A percentile compares a stretch with the other conserved stretches of the same genome.
phyloP scores from a whole-genome alignment of 495 filamentous ascomycete genomes.

The Hypomontagnella monticulosa region DNA sequence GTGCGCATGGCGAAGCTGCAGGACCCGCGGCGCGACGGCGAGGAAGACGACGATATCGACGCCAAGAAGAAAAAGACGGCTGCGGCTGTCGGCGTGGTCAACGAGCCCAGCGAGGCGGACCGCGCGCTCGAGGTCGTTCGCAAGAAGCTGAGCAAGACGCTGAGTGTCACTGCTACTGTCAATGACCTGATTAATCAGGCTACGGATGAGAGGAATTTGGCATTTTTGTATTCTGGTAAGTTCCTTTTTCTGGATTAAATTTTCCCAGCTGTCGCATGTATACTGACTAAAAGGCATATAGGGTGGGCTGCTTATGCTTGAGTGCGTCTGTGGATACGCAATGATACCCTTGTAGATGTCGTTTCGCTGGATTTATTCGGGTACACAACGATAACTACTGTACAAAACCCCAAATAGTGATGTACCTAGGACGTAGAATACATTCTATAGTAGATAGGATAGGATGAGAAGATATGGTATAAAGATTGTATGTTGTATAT shows the following conservation, averaged over 20 bases:
- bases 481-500: no score
- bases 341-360: slow-evolving; percentile 30
- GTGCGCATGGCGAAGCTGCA: slow-evolving; percentile 74
- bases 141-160: slow-evolving; percentile 91
- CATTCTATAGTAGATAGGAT: no score
- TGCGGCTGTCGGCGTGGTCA: slow-evolving; percentile 55
- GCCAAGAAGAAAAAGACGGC: slow-evolving; percentile 56
- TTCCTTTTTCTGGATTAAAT: slow-evolving; percentile 9
- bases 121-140: slow-evolving; percentile 89
- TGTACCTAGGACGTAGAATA: no score
- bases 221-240: slow-evolving; percentile 88
- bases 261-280: neutral
- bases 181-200: slow-evolving; percentile 97
- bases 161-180: slow-evolving; percentile 94
- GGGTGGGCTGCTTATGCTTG: slow-evolving; percentile 42
- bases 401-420: slow-evolving; percentile 2
- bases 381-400: neutral
- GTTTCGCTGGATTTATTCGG: neutral
- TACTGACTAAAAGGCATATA: neutral
- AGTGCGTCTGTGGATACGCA: slow-evolving; percentile 1
- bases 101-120: slow-evolving; percentile 91
- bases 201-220: slow-evolving; percentile 90
- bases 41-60: slow-evolving; percentile 39
- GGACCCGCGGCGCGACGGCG: slow-evolving; percentile 56
- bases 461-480: no score